phyloP scores from a whole-genome alignment of 805 yeast genomes.

The Komagataella pastoris region DNA sequence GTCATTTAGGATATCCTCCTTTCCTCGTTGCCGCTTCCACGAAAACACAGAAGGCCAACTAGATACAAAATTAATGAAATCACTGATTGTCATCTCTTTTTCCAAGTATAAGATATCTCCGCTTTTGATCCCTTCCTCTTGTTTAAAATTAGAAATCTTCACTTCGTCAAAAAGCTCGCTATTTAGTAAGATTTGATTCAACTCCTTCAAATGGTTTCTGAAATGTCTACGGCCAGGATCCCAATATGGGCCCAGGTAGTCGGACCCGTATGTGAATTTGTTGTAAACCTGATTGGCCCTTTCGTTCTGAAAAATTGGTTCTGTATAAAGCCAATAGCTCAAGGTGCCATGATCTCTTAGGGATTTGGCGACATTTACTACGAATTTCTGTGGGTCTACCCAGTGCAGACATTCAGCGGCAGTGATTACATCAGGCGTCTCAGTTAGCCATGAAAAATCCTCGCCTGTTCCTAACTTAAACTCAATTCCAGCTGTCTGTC shows the following conservation, averaged over 20 bases:
- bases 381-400: slow-evolving; percentile 47
- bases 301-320: slow-evolving; percentile 36
- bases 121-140: background rate
- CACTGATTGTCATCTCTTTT: background rate
- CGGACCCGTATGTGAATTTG: slow-evolving; percentile 35
- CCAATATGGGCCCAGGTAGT: slow-evolving; percentile 35
- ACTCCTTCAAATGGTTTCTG: slow-evolving; percentile 21
- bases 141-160: slow-evolving; percentile 7
- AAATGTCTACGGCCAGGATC: slow-evolving; percentile 31
- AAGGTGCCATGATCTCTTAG: slow-evolving; percentile 41
- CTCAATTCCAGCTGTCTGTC: slow-evolving; percentile 5
- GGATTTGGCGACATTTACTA: slow-evolving; percentile 31
- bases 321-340: slow-evolving; percentile 68
- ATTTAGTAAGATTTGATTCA: slow-evolving; percentile 6
- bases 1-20: slow-evolving; percentile 32
- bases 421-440: slow-evolving; percentile 39
- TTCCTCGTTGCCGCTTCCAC: slow-evolving; percentile 1
- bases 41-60: background rate
- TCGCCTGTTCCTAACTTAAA: slow-evolving; percentile 14
- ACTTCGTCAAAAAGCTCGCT: slow-evolving; percentile 7
- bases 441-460: slow-evolving; percentile 8
- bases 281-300: slow-evolving; percentile 36
- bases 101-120: background rate
- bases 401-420: slow-evolving; percentile 77
- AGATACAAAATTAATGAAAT: background rate